Conservation (phyloP, 164 flowering plant species). For the Aristolochia contorta region DNA sequence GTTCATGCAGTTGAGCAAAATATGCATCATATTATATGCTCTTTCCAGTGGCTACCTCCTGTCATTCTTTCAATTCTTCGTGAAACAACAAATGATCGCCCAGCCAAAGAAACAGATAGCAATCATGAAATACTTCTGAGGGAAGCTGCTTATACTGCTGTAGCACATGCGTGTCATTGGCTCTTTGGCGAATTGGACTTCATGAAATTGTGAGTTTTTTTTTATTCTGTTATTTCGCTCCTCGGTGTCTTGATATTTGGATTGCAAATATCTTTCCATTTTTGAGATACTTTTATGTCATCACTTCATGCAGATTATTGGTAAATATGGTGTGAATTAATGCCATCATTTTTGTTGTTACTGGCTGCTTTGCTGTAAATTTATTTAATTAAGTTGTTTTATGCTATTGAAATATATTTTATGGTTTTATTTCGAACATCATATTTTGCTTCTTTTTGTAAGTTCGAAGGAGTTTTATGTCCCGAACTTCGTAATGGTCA, state of each 20-base stretch:
- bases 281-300: too few species aligned
- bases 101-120: constrained; percentile 63
- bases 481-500: too few species aligned
- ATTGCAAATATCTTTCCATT: neutral
- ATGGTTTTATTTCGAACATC: neutral
- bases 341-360: too few species aligned
- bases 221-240: neutral
- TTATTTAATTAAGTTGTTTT: too few species aligned
- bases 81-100: constrained; percentile 84
- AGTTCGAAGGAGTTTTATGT: constrained; percentile 85
- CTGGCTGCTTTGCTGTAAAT: too few species aligned
- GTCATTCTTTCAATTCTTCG: constrained; percentile 88
- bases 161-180: constrained; percentile 88
- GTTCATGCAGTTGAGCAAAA: too few species aligned
- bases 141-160: constrained; percentile 97
- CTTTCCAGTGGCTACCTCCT: constrained; percentile 74
- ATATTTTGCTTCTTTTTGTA: constrained; percentile 14
- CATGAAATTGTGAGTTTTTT: constrained; percentile 61
- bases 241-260: neutral
- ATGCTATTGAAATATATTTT: neutral
- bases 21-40: too few species aligned
- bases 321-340: too few species aligned
- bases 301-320: too few species aligned
- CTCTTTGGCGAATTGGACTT: constrained; percentile 83
- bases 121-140: constrained; percentile 82